Evolutionary conservation across 2,329 filamentous ascomycete species (phyloP).

Genomic region (Hypoxylon rubiginosum): DNA sequence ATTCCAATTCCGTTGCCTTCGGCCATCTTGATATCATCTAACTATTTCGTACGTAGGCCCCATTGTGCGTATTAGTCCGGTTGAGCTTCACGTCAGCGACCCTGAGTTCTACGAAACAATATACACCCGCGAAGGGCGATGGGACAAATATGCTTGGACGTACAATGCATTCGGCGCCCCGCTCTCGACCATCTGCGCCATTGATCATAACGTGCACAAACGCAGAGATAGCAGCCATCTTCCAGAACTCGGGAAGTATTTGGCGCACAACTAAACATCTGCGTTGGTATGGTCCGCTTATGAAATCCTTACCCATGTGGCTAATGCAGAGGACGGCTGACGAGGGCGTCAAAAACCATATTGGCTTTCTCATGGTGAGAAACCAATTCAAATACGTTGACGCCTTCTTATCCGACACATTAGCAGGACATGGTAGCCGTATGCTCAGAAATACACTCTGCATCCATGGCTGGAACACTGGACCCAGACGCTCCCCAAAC

Average conservation of each 20-base stretch:
- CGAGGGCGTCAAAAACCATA: background rate
- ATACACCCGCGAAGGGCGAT: constrained; percentile 22
- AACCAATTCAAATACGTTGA: background rate
- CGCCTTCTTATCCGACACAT: background rate
- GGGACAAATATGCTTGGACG: constrained; percentile 33
- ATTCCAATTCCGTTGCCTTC: background rate
- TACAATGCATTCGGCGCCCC: constrained; percentile 26
- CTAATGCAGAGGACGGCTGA: background rate
- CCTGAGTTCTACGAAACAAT: constrained; percentile 23
- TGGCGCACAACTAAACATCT: background rate
- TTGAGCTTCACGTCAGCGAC: constrained; percentile 33
- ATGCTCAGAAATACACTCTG: background rate
- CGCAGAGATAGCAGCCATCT: background rate
- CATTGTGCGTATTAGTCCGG: constrained; percentile 37
- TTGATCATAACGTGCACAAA: constrained; percentile 13
- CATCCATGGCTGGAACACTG: background rate
- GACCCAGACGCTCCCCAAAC: background rate
- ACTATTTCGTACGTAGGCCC: constrained; percentile 17
- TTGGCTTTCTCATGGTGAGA: background rate
- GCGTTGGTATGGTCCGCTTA: background rate
- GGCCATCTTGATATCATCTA: background rate
- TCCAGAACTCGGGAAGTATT: background rate
- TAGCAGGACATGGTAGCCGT: background rate
- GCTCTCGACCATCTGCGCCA: constrained; percentile 10
- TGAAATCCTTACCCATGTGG: background rate